phyloP scores from a whole-genome alignment of 352 stramenopile species.

The Peronosclerospora sorghi region DNA sequence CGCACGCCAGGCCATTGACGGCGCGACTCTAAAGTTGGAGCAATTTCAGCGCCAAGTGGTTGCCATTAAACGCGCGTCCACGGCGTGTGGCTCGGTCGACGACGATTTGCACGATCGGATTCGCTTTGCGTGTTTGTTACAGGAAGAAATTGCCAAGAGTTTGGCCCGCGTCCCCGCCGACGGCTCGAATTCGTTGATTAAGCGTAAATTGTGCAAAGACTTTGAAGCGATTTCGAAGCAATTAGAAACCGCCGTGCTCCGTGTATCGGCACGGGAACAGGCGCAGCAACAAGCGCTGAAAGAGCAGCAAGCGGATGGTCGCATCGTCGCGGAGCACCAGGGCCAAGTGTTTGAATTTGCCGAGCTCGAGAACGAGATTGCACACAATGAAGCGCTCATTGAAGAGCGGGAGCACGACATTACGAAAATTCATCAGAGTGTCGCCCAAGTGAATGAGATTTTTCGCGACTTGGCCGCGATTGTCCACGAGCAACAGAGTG shows the following conservation, averaged over 20 bases:
- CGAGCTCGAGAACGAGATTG: slow-evolving; percentile 75
- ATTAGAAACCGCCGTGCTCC: slow-evolving; percentile 51
- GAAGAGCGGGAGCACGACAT: slow-evolving; percentile 84
- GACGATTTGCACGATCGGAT: slow-evolving; percentile 79
- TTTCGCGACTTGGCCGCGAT: slow-evolving; percentile 81
- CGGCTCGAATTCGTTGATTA: slow-evolving; percentile 51
- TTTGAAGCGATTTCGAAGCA: slow-evolving; percentile 70
- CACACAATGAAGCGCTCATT: slow-evolving; percentile 83
- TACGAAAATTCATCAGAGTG: slow-evolving; percentile 78
- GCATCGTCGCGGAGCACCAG: slow-evolving; percentile 55
- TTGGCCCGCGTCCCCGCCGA: slow-evolving; percentile 49
- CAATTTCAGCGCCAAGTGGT: slow-evolving; percentile 78
- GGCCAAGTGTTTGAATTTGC: slow-evolving; percentile 72
- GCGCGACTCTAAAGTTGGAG: slow-evolving; percentile 63
- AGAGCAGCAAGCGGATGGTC: slow-evolving; percentile 28
- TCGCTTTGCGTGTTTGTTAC: slow-evolving; percentile 69
- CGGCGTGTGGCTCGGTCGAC: slow-evolving; percentile 25
- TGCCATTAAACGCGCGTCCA: slow-evolving; percentile 56
- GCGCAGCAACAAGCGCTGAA: slow-evolving; percentile 39
- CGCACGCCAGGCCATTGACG: slow-evolving; percentile 50
- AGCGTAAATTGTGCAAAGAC: slow-evolving; percentile 73
- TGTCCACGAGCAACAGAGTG: slow-evolving; percentile 74
- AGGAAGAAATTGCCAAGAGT: slow-evolving; percentile 68
- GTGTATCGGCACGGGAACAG: slow-evolving; percentile 57
- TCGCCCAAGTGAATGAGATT: slow-evolving; percentile 87